phyloP scores from a whole-genome alignment of 2,329 filamentous ascomycete species.

The Passalora sequoiae region DNA sequence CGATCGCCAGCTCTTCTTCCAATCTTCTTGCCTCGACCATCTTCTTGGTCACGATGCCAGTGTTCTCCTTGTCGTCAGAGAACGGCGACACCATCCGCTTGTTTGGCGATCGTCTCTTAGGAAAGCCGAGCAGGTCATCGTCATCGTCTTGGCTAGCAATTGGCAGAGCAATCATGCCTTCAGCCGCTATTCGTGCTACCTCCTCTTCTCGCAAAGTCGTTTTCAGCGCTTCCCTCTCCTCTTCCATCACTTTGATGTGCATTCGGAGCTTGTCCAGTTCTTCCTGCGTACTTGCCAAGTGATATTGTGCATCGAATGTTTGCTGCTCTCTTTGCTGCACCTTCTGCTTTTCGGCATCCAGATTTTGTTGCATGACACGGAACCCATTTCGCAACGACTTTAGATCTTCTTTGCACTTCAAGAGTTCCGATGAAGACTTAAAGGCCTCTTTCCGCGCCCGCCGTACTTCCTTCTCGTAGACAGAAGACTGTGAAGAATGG shows the following conservation, averaged over 20 bases:
- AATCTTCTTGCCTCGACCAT: slow-evolving; percentile 45
- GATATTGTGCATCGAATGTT: slow-evolving; percentile 62
- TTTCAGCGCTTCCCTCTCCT: slow-evolving; percentile 70
- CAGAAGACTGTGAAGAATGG: slow-evolving; percentile 29
- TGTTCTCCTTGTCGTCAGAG: slow-evolving; percentile 45
- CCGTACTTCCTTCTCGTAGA: slow-evolving; percentile 71
- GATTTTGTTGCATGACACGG: slow-evolving; percentile 53
- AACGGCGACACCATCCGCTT: slow-evolving; percentile 47
- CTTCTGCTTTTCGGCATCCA: slow-evolving; percentile 60
- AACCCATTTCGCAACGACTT: slow-evolving; percentile 55
- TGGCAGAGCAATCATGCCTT: slow-evolving; percentile 64
- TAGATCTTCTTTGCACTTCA: slow-evolving; percentile 69
- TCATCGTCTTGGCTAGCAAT: slow-evolving; percentile 47
- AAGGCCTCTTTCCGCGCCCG: slow-evolving; percentile 66
- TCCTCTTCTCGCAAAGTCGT: slow-evolving; percentile 68
- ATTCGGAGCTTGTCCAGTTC: slow-evolving; percentile 61
- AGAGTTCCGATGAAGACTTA: slow-evolving; percentile 63
- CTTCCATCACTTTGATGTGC: slow-evolving; percentile 60
- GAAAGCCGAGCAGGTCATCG: slow-evolving; percentile 56
- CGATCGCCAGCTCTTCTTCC: slow-evolving; percentile 47
- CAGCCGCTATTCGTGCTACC: slow-evolving; percentile 65
- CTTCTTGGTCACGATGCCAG: slow-evolving; percentile 38
- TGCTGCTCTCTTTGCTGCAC: slow-evolving; percentile 61
- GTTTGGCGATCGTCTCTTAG: slow-evolving; percentile 14
- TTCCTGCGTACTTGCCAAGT: slow-evolving; percentile 60